A percentile compares a stretch with the other conserved stretches of the same genome.
These are phyloP conservation scores for Protomyces lactucae-debilis DNA, from an alignment of 1,139 yeast genomes.

Conservation along the genomic window DNA sequence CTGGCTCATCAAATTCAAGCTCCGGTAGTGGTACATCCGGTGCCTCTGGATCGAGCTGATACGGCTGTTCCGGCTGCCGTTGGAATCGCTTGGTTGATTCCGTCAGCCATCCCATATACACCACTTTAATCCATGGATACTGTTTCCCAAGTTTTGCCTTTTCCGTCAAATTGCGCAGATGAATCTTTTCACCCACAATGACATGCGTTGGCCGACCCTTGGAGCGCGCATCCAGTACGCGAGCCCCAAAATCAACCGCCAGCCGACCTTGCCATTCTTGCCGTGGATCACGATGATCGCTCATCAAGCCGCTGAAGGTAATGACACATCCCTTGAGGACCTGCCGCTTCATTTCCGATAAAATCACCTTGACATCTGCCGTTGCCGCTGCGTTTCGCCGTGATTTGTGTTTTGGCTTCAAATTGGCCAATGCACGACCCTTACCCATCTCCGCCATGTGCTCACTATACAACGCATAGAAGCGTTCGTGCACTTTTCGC, in stretches of 20 bases:
- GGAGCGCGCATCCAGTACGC: constrained; percentile 63
- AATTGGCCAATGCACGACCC: constrained; percentile 28
- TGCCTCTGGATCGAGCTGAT: constrained; percentile 32
- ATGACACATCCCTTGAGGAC: constrained; percentile 68
- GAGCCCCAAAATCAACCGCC: constrained; percentile 90
- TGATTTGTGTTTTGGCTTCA: background rate
- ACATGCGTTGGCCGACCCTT: constrained; percentile 80
- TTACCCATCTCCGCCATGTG: constrained; percentile 25
- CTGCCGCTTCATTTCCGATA: constrained; percentile 64
- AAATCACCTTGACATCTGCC: constrained; percentile 49
- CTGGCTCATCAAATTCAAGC: constrained; percentile 9
- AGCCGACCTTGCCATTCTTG: constrained; percentile 74
- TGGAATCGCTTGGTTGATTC: constrained; percentile 78
- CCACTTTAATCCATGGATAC: constrained; percentile 54
- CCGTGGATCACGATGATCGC: constrained; percentile 66
- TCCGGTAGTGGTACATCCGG: constrained; percentile 12
- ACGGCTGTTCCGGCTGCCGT: constrained; percentile 60
- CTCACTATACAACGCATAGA: constrained; percentile 49
- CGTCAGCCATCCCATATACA: constrained; percentile 91
- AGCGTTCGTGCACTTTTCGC: constrained; percentile 58
- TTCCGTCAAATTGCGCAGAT: constrained; percentile 43
- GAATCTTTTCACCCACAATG: constrained; percentile 65
- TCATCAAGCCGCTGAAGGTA: constrained; percentile 80
- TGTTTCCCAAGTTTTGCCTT: constrained; percentile 65
- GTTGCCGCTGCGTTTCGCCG: background rate